Conservation (phyloP, 2,329 filamentous ascomycete genomes). For the Rosellinia necatrix region DNA sequence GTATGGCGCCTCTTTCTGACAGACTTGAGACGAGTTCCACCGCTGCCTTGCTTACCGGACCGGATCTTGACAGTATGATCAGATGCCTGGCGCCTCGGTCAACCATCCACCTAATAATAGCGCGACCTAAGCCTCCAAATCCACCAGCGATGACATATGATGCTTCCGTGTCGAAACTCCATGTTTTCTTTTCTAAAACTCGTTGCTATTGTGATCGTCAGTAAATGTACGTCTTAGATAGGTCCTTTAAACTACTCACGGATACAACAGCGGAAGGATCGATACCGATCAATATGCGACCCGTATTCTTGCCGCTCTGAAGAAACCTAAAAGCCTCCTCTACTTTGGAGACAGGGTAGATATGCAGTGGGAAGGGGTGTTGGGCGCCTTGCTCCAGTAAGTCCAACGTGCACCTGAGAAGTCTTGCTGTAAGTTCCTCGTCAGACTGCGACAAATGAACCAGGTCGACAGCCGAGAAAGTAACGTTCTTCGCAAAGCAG, state of each 20-base stretch:
- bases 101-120: slow-evolving; percentile 36
- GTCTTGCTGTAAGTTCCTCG: slow-evolving; percentile 18
- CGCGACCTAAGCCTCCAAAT: slow-evolving; percentile 37
- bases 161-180: slow-evolving; percentile 35
- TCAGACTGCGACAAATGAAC: slow-evolving; percentile 27
- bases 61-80: slow-evolving; percentile 34
- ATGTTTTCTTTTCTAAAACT: slow-evolving; percentile 26
- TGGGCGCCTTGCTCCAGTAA: slow-evolving; percentile 25
- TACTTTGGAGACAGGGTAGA: slow-evolving; percentile 30
- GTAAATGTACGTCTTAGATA: background rate
- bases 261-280: slow-evolving; percentile 32
- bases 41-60: slow-evolving; percentile 27
- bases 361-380: slow-evolving; percentile 31
- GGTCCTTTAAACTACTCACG: slow-evolving; percentile 28
- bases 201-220: slow-evolving; percentile 26
- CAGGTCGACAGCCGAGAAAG: slow-evolving; percentile 34
- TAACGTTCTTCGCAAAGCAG: slow-evolving; percentile 41
- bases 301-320: slow-evolving; percentile 32
- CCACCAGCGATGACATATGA: slow-evolving; percentile 39
- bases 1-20: slow-evolving; percentile 16
- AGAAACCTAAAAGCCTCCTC: slow-evolving; percentile 35
- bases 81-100: slow-evolving; percentile 33
- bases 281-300: slow-evolving; percentile 32
- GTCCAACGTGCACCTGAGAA: slow-evolving; percentile 23
- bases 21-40: slow-evolving; percentile 29